Evolutionary conservation across 1,284 basidiomycete species (phyloP).

Genomic region (Cystobasidium slooffiae): DNA sequence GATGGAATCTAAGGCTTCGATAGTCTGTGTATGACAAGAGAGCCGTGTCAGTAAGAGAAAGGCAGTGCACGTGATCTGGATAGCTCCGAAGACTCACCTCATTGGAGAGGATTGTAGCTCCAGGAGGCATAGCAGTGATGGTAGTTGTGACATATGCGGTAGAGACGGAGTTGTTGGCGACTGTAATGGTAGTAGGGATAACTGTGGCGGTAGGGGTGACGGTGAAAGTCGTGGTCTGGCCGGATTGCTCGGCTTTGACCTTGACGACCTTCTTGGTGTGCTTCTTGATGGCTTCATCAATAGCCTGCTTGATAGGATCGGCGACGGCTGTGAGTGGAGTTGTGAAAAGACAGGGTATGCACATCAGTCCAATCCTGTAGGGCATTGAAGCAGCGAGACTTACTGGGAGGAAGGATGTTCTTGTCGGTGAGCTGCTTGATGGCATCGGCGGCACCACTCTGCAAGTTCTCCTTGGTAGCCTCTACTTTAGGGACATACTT

Average conservation of each 20-base stretch:
- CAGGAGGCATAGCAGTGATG: conserved; percentile 45
- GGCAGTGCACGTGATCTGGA: conserved; percentile 18
- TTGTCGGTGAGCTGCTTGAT: conserved; percentile 44
- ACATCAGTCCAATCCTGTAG: neutral
- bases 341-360: neutral
- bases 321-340: conserved; percentile 38
- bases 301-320: conserved; percentile 43
- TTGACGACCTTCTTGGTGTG: conserved; percentile 35
- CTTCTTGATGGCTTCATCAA: conserved; percentile 46
- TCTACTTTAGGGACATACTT: conserved; percentile 44
- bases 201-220: conserved; percentile 19
- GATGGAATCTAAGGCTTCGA: conserved; percentile 48
- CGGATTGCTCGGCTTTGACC: conserved; percentile 35
- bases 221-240: conserved; percentile 12
- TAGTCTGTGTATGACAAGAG: conserved; percentile 21
- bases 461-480: conserved; percentile 44
- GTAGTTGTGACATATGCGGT: conserved; percentile 43
- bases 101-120: conserved; percentile 44
- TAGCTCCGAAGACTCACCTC: conserved; percentile 36
- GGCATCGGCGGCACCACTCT: conserved; percentile 46
- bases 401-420: conserved; percentile 37
- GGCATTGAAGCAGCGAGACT: neutral
- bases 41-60: neutral
- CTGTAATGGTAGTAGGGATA: conserved; percentile 20
- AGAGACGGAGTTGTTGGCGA: conserved; percentile 30